phyloP scores from a whole-genome alignment of 805 yeast species.

The Komagataella populi region DNA sequence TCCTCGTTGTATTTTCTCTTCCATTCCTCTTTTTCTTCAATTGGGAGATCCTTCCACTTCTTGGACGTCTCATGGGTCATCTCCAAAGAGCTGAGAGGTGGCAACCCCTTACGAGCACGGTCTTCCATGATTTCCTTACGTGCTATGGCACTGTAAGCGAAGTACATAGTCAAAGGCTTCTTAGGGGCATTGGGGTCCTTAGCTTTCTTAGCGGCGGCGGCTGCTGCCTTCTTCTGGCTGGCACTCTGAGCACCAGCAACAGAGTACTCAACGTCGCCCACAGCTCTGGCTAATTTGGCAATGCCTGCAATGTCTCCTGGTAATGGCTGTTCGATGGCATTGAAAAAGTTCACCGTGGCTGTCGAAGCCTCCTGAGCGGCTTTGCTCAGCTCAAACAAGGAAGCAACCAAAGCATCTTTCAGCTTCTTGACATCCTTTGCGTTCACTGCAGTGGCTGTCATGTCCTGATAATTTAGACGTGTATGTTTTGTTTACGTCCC shows the following conservation, averaged over 20 bases:
- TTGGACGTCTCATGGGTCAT: conserved; percentile 68
- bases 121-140: conserved; percentile 63
- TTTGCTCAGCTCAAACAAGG: conserved; percentile 69
- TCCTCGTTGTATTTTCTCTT: conserved; percentile 42
- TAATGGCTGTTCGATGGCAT: conserved; percentile 20
- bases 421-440: neutral
- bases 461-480: neutral
- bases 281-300: neutral
- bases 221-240: conserved; percentile 2
- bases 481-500: neutral
- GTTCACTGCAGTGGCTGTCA: neutral
- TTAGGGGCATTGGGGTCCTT: conserved; percentile 91
- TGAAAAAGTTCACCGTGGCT: conserved; percentile 68
- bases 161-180: conserved; percentile 83
- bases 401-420: conserved; percentile 30
- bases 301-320: neutral
- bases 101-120: conserved; percentile 41
- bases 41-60: conserved; percentile 64
- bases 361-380: conserved; percentile 80
- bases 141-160: conserved; percentile 61
- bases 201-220: conserved; percentile 19
- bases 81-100: conserved; percentile 61
- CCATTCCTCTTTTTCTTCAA: conserved; percentile 62
- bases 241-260: conserved; percentile 1
- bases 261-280: neutral